Base-by-base conservation (phyloP, 176 grass and related monocot species). In the Leersia perrieri region DNA sequence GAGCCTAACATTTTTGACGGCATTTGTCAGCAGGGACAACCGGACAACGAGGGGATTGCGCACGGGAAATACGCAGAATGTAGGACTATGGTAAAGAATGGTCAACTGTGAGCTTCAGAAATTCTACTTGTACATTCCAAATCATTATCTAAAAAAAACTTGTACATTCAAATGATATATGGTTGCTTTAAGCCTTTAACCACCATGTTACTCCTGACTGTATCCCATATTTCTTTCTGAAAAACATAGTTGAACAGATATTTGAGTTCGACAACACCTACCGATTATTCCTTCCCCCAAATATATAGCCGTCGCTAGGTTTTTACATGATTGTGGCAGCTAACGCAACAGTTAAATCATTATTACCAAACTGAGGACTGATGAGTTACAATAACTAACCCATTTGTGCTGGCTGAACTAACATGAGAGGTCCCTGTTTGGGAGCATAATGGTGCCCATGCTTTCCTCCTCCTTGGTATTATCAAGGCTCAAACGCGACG, bases 401-500 rank as follows among this genome's bases (percentile, higher is more conserved):
- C 20, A 9, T 41, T 70, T 68, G n/a, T 13, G 12, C 9, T 66
- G 60, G 18, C 33, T 42, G 7, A 11, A 0, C 30, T 62, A 62
- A 3, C 63, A 45, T 4, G 0, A 13, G 30, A 63, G n/a, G 61
- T 25, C 58, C 23, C 36, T 62, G 22, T 28, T 16, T 44, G 64
- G 20, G 30, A 85, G 66, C 36, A 70, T 45, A 63, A 41, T 33
- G 57, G 41, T 89, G 60, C 81, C 63, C 25, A 34, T 53, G 63
- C 29, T 76, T 65, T 81, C 63, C 70, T 76, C 63, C 63, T 89
- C 77, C 22, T 39, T 11, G 13, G 15, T 20, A 49, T 11, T 41
- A 70, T 30, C 73, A 30, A 67, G 41, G 63, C 44, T 32, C 60
- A 67, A 63, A 64, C 5, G 62, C 3, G 69, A 57, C 33, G 53